A percentile compares a stretch with the other conserved stretches of the same genome.
phyloP scores from a whole-genome alignment of 78 protist genomes.

The Corallochytrium limacisporum region DNA sequence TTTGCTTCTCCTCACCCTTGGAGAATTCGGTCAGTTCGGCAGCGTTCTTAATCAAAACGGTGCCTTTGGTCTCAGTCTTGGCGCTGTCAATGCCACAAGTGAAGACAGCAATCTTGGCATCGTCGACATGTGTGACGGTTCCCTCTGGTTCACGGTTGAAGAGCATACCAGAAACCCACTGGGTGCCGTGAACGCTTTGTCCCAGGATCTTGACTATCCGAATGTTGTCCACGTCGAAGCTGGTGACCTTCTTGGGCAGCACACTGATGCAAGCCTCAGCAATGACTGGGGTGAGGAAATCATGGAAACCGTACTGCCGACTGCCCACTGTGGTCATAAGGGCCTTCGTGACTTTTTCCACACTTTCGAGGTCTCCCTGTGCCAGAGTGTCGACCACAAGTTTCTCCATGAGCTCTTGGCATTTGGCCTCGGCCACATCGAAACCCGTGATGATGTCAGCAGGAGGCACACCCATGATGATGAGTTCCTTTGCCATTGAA shows the following conservation, averaged over 20 bases:
- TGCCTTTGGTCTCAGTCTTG: constrained; percentile 91
- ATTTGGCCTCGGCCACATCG: constrained; percentile 50
- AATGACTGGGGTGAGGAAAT: constrained; percentile 59
- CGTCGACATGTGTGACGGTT: constrained; percentile 37
- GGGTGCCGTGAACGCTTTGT: constrained; percentile 50
- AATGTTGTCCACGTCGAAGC: constrained; percentile 95
- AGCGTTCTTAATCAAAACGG: constrained; percentile 77
- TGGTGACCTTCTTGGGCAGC: constrained; percentile 41
- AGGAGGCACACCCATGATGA: constrained; percentile 72
- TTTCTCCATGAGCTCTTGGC: constrained; percentile 43
- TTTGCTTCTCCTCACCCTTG: constrained; percentile 65
- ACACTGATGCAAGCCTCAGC: constrained; percentile 77
- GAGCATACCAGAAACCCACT: constrained; percentile 79
- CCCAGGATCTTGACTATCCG: constrained; percentile 92
- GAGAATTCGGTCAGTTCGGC: constrained; percentile 68
- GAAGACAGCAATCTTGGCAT: constrained; percentile 89
- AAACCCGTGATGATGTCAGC: constrained; percentile 83
- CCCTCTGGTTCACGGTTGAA: constrained; percentile 42
- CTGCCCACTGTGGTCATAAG: constrained; percentile 64
- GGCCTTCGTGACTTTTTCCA: constrained; percentile 24
- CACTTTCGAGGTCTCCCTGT: not conserved
- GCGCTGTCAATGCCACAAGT: constrained; percentile 71
- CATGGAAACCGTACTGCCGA: constrained; percentile 84
- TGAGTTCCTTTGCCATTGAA: constrained; percentile 68
- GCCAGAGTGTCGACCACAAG: not conserved